phyloP scores from a whole-genome alignment of 202 grass and related monocot species.

The Musa balbisiana region DNA sequence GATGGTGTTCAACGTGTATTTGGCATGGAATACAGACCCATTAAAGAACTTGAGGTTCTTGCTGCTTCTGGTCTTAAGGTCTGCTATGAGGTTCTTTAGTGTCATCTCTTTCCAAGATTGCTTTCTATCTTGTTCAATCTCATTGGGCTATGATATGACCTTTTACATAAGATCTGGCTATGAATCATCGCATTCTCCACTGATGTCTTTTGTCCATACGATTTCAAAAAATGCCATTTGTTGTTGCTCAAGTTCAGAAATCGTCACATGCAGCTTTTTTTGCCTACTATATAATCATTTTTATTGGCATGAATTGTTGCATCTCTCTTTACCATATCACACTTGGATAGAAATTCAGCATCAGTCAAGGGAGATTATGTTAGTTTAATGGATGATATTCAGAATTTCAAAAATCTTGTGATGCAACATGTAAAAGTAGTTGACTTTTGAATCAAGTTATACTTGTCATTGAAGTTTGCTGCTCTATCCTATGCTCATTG shows the following conservation, averaged over 20 bases:
- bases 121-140: background rate
- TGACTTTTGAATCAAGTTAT: background rate
- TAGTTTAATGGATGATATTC: background rate
- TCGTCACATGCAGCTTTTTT: background rate
- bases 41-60: constrained; percentile 78
- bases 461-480: background rate
- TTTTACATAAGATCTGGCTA: background rate
- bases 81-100: constrained; percentile 5
- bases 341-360: no score
- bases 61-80: constrained; percentile 92
- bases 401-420: background rate
- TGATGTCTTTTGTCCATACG: background rate
- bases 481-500: background rate
- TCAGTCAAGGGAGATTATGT: no score
- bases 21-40: constrained; percentile 86
- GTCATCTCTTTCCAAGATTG: constrained; percentile 5
- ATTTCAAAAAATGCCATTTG: background rate
- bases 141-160: background rate
- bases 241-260: background rate
- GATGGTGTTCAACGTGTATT: constrained; percentile 62
- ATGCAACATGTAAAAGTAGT: background rate
- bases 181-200: background rate
- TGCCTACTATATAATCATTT: background rate
- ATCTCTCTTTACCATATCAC: no score
- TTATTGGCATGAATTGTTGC: background rate